Percentiles rank a stretch among this genome's conserved stretches.
These are phyloP conservation scores for Leccinum fuscescens DNA, from an alignment of 1,284 basidiomycete species.

Conservation along the genomic window DNA sequence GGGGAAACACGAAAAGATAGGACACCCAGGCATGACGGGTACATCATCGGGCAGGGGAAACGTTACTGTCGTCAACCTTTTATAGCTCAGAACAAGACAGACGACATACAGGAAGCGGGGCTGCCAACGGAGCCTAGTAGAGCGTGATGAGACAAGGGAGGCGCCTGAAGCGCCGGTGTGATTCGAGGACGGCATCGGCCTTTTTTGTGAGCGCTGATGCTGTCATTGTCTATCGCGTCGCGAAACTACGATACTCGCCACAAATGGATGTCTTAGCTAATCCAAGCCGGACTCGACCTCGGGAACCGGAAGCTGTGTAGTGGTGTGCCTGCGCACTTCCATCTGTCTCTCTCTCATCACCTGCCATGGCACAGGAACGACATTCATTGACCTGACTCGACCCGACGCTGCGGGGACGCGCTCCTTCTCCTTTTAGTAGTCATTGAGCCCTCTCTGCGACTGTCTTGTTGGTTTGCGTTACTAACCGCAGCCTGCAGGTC, in stretches of 20 bases:
- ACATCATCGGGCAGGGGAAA: conserved; percentile 9
- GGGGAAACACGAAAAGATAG: conserved; percentile 32
- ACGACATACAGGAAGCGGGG: conserved; percentile 20
- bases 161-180: conserved; percentile 16
- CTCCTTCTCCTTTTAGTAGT: neutral
- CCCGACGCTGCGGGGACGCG: neutral
- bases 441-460: too few relatives aligned
- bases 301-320: neutral
- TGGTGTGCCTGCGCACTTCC: neutral
- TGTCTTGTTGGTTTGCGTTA: neutral
- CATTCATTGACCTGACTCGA: neutral
- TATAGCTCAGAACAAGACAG: conserved; percentile 23
- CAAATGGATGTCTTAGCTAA: conserved; percentile 23
- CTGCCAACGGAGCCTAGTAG: conserved; percentile 27
- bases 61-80: conserved; percentile 12
- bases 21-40: conserved; percentile 24
- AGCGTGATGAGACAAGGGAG: conserved; percentile 16
- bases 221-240: conserved; percentile 1
- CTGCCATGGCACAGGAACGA: neutral
- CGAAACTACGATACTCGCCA: conserved; percentile 15
- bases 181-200: conserved; percentile 26
- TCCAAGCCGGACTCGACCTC: conserved; percentile 1
- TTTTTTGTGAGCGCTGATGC: conserved; percentile 30
- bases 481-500: neutral
- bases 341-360: neutral